Conservation (phyloP, 2,329 filamentous ascomycete species). For the Penicillium rolfsii region DNA sequence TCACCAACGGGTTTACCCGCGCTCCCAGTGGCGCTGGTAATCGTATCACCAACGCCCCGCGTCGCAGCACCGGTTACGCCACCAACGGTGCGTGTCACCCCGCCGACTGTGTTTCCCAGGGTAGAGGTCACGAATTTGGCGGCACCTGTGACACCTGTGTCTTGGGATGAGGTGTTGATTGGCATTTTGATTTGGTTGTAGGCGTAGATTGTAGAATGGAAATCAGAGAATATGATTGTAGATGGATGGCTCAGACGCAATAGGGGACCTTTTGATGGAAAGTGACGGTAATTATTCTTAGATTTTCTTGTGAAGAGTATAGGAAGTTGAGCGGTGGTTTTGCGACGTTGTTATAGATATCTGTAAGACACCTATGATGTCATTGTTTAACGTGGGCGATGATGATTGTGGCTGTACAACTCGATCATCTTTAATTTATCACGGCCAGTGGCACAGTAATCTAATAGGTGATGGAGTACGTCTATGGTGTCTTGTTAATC, state of each 20-base stretch:
- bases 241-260: not conserved
- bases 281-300: not conserved
- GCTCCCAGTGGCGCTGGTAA: constrained; percentile 59
- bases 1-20: constrained; percentile 60
- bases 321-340: not conserved
- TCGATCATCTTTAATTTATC: constrained; percentile 4
- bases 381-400: constrained; percentile 21
- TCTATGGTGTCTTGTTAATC: not conserved
- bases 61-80: constrained; percentile 60
- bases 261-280: no score
- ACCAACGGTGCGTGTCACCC: constrained; percentile 57
- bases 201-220: not conserved
- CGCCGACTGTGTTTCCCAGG: constrained; percentile 59
- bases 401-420: constrained; percentile 20
- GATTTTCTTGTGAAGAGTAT: not conserved
- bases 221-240: not conserved
- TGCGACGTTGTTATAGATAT: not conserved
- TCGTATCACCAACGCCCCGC: constrained; percentile 61
- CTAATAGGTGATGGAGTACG: not conserved
- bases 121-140: constrained; percentile 61
- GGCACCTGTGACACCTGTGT: constrained; percentile 53
- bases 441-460: not conserved
- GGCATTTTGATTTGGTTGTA: constrained; percentile 16
- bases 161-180: constrained; percentile 26
- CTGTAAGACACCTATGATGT: constrained; percentile 16